Percentiles rank a stretch among this genome's conserved stretches.
phyloP scores from a whole-genome alignment of 2,329 filamentous ascomycete genomes.

The Pseudogymnoascus sp. region DNA sequence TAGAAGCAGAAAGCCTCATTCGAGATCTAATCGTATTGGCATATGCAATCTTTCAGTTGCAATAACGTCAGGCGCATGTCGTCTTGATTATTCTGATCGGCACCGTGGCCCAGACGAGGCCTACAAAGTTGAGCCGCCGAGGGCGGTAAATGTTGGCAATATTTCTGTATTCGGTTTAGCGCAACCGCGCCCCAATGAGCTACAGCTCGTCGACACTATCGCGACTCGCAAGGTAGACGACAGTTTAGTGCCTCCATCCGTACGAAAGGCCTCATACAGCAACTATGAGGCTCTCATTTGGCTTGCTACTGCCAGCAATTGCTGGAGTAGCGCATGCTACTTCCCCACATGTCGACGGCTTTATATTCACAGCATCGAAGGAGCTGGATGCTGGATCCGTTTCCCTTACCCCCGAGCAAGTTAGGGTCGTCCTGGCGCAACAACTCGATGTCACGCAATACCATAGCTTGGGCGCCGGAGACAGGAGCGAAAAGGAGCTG shows the following conservation, averaged over 20 bases:
- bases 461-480: slow-evolving; percentile 36
- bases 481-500: slow-evolving; percentile 35
- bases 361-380: slow-evolving; percentile 39
- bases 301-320: slow-evolving; percentile 33
- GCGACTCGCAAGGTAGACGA: slow-evolving; percentile 9
- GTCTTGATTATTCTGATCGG: neutral
- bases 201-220: slow-evolving; percentile 3
- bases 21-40: neutral
- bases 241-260: neutral
- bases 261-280: slow-evolving; percentile 14
- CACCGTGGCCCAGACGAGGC: neutral
- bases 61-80: neutral
- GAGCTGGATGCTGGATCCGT: slow-evolving; percentile 30
- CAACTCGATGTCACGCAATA: slow-evolving; percentile 41
- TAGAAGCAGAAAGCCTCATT: neutral
- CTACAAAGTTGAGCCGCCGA: neutral
- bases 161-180: neutral
- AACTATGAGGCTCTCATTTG: slow-evolving; percentile 35
- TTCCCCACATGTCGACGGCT: slow-evolving; percentile 42
- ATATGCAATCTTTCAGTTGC: neutral
- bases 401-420: slow-evolving; percentile 37
- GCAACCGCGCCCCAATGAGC: neutral
- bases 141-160: neutral
- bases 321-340: slow-evolving; percentile 31
- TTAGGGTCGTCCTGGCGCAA: slow-evolving; percentile 52